Evolutionary conservation across 176 grass and related monocot species (phyloP), one percentile per base, ranked within the genome.

Genomic region (Triticum monococcum): DNA sequence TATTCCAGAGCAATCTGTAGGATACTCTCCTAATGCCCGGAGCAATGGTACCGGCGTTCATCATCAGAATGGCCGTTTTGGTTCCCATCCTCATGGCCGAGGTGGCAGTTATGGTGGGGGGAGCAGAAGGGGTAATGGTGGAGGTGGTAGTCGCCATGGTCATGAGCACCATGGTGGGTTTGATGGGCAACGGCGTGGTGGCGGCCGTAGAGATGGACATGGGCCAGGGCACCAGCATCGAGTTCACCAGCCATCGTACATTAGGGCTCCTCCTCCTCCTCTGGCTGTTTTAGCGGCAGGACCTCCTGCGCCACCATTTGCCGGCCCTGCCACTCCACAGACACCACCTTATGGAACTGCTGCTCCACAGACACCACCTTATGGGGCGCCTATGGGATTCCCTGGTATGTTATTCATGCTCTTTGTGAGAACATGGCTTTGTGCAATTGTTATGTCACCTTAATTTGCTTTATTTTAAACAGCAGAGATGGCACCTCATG

Each of bases 81-180:
- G 81, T 79, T 83, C 85, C 72, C 84, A 88, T 76, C 16, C 77
- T 48, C 80, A 88, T 38, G 61, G 81, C 78, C 85, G 92, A n/a
- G 87, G 92, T 65, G 86, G 84, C 10, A 28, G 80, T 26, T 88
- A 89, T 61, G 86, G 61, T 77, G 91, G 91, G 24, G 90, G 90
- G 65, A 98, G 87, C 77, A 88, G 94, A 85, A 92, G 96, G 84
- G 90, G 82, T 37, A 93, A 89, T 48, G 90, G 86, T 86, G 84
- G 87, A 54, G 81, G 86, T 66, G 86, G 75, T n/a, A 91, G 89
- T n/a, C 78, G 91, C 0, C 93, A 91, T 24, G 91, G 90, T 59
- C 82, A 91, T 20, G 90, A 90, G 4, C 64, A 90, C 48, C 91
- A 87, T 81, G 84, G 86, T 45, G 83, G 76, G 46, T 88, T 88